Evolutionary conservation across 306 rosid species (phyloP).

Genomic region (Gleditsia sinensis): DNA sequence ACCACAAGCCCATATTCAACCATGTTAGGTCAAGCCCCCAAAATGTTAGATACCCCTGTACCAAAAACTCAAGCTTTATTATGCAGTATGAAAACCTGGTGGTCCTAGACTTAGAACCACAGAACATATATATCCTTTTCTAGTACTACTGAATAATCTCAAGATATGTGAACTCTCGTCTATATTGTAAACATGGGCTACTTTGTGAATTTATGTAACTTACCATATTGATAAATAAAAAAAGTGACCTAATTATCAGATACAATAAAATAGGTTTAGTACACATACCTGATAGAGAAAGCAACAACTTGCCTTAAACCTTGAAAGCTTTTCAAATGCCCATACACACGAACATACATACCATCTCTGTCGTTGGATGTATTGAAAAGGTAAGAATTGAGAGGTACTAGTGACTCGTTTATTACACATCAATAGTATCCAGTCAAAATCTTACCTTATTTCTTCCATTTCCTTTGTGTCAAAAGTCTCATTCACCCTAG

Average conservation of each 20-base stretch:
- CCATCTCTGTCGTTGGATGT: slow-evolving; percentile 46
- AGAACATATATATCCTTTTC: not conserved
- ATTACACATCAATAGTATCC: not conserved
- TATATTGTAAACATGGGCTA: not conserved
- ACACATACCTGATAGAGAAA: slow-evolving; percentile 76
- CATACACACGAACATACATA: slow-evolving; percentile 66
- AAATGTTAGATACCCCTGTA: not conserved
- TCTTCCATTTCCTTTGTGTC: slow-evolving; percentile 82
- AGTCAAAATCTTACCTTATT: slow-evolving; percentile 56
- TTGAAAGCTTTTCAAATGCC: slow-evolving; percentile 82
- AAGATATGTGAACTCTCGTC: not conserved
- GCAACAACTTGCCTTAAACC: slow-evolving; percentile 70
- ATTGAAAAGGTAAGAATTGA: slow-evolving; percentile 28
- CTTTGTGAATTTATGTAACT: not conserved
- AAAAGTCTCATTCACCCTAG: slow-evolving; percentile 75
- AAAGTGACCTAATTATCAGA: not conserved
- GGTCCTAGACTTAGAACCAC: not conserved
- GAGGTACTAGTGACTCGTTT: not conserved
- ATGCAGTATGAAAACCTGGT: no score
- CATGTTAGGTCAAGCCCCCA: not conserved
- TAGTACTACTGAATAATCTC: not conserved
- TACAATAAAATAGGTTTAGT: not conserved
- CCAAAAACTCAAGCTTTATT: not conserved
- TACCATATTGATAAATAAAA: no score
- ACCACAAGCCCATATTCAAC: not conserved